phyloP scores from a whole-genome alignment of 768 basidiomycete species.

The Boletales sp. region DNA sequence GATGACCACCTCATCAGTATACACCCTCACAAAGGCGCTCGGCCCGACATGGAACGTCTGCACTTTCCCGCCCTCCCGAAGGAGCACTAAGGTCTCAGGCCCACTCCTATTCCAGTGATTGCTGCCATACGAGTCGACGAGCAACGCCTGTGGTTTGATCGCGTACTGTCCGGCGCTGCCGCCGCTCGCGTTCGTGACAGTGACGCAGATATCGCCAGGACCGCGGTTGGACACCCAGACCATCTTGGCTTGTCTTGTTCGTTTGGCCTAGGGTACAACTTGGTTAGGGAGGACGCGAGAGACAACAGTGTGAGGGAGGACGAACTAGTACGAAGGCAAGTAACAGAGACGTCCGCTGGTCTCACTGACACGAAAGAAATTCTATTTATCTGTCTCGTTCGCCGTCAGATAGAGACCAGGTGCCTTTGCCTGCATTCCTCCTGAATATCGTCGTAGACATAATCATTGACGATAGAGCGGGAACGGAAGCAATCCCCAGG shows the following conservation, averaged over 20 bases:
- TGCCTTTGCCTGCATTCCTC: too few species aligned
- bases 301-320: not conserved
- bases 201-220: not conserved
- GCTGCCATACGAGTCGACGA: not conserved
- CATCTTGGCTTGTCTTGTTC: not conserved
- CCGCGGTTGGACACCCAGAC: slow-evolving; percentile 17
- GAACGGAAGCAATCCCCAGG: too few species aligned
- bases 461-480: not conserved
- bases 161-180: slow-evolving; percentile 1
- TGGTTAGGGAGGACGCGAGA: not conserved
- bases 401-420: not conserved
- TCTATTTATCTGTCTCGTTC: not conserved
- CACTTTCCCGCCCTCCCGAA: slow-evolving; percentile 7
- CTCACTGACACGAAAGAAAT: not conserved
- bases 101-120: slow-evolving; percentile 9
- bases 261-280: too few species aligned
- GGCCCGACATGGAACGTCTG: slow-evolving; percentile 11
- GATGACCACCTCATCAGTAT: slow-evolving; percentile 6
- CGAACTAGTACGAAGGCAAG: not conserved
- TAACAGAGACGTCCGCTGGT: not conserved
- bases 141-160: not conserved
- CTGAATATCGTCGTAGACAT: too few species aligned
- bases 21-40: slow-evolving; percentile 13
- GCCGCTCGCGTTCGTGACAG: slow-evolving; percentile 7
- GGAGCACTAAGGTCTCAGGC: slow-evolving; percentile 5